phyloP scores from a whole-genome alignment of 495 filamentous ascomycete genomes.

The Immersiella caudata region DNA sequence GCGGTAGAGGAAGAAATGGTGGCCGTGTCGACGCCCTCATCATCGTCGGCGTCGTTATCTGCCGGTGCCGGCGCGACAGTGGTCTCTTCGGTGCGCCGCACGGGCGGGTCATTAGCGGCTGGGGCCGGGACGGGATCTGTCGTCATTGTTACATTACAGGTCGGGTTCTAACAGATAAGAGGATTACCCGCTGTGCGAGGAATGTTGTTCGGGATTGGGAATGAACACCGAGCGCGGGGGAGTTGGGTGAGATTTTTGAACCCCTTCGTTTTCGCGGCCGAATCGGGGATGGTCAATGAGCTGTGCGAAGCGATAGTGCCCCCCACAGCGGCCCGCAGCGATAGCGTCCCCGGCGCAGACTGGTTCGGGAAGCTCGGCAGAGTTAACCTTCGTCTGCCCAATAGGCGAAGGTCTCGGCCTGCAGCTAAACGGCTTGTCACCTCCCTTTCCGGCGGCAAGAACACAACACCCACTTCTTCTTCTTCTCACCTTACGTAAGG shows the following conservation, averaged over 20 bases:
- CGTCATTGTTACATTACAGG: neutral
- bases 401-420: too few species aligned
- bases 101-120: neutral
- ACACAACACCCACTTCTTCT: too few species aligned
- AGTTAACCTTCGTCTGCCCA: neutral
- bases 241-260: neutral
- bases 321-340: neutral
- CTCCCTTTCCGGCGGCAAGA: too few species aligned
- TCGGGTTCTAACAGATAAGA: neutral
- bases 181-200: neutral
- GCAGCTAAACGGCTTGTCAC: too few species aligned
- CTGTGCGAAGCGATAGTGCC: too few species aligned
- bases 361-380: neutral
- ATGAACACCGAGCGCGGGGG: neutral
- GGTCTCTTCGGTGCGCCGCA: neutral
- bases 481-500: too few species aligned
- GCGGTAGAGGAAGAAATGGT: conserved; percentile 8
- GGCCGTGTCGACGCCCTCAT: conserved; percentile 13
- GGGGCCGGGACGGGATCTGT: neutral
- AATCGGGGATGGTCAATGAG: neutral
- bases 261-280: neutral
- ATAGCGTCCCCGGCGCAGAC: neutral
- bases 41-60: neutral
- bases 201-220: neutral
- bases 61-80: neutral